Evolutionary conservation across 176 grass and related monocot genomes (phyloP).

Genomic region (Elymus sibiricus): DNA sequence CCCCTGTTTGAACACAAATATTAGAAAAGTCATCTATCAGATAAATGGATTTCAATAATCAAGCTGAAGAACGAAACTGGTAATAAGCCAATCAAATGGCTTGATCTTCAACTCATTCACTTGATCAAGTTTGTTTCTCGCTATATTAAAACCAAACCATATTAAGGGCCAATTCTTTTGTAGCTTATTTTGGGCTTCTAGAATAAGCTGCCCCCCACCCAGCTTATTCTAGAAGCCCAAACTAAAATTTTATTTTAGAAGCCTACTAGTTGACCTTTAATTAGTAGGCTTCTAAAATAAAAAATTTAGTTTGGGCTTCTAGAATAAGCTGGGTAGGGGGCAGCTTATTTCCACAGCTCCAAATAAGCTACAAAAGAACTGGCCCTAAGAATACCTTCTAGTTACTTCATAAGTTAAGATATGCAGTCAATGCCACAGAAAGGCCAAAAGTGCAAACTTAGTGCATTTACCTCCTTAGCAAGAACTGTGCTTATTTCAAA

Average conservation of each 20-base stretch:
- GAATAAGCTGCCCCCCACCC: too few species aligned
- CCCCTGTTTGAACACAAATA: slow-evolving; percentile 14
- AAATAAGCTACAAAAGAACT: too few species aligned
- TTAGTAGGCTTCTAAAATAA: too few species aligned
- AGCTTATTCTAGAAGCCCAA: too few species aligned
- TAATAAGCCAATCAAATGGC: background rate
- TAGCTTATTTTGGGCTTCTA: too few species aligned
- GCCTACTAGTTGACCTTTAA: too few species aligned
- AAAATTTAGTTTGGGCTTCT: too few species aligned
- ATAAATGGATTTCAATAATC: slow-evolving; percentile 6
- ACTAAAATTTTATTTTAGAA: too few species aligned
- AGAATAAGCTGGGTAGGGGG: too few species aligned
- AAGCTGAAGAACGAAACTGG: background rate
- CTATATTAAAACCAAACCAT: background rate
- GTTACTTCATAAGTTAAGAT: background rate
- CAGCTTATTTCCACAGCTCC: too few species aligned
- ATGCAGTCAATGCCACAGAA: background rate
- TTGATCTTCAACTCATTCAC: background rate
- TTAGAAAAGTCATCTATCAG: background rate
- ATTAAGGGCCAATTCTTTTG: too few species aligned
- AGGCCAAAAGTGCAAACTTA: background rate
- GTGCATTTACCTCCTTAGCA: slow-evolving; percentile 65
- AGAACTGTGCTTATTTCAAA: slow-evolving; percentile 95
- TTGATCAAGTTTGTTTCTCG: background rate
- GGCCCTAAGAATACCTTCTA: slow-evolving; percentile 17